Conservation (phyloP, 106 monocot genomes). For the Acorus calamus region DNA sequence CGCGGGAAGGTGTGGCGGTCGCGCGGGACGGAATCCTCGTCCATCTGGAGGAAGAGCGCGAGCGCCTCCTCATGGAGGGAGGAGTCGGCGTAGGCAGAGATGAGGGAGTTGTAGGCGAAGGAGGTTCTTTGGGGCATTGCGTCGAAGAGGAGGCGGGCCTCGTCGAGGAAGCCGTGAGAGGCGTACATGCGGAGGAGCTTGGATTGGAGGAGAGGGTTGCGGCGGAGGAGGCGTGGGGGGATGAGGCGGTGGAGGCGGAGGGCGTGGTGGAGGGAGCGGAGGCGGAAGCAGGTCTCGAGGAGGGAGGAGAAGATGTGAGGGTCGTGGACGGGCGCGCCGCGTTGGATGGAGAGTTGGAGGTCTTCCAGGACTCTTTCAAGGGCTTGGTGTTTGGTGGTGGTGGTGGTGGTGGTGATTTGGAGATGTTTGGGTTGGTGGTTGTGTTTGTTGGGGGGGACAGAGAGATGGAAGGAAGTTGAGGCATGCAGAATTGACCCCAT, state of each 20-base stretch:
- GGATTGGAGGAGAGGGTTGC: slow-evolving; percentile 17
- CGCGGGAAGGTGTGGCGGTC: slow-evolving; percentile 72
- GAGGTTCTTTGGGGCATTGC: slow-evolving; percentile 31
- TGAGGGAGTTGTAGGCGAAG: slow-evolving; percentile 70
- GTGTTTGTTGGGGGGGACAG: too few relatives aligned
- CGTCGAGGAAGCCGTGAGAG: slow-evolving; percentile 28
- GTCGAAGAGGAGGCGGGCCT: slow-evolving; percentile 78
- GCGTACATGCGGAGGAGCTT: slow-evolving; percentile 34
- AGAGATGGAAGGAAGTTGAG: too few relatives aligned
- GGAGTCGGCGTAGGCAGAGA: slow-evolving; percentile 42
- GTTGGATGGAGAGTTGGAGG: slow-evolving; percentile 24
- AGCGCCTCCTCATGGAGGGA: slow-evolving; percentile 57
- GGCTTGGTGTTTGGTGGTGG: slow-evolving; percentile 22
- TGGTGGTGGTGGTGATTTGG: neutral
- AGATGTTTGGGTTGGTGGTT: too few relatives aligned
- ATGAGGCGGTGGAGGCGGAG: slow-evolving; percentile 42
- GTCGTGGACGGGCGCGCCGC: slow-evolving; percentile 25
- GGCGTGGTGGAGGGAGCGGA: slow-evolving; percentile 16
- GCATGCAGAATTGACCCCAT: too few relatives aligned
- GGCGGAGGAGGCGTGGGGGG: slow-evolving; percentile 32
- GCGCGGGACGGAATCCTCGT: slow-evolving; percentile 53
- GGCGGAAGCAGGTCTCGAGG: slow-evolving; percentile 39
- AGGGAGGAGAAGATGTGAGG: slow-evolving; percentile 32
- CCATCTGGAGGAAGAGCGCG: slow-evolving; percentile 76
- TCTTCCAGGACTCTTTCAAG: slow-evolving; percentile 43